Evolutionary conservation across 345 rosid species (phyloP).

Genomic region (Populus simonii): DNA sequence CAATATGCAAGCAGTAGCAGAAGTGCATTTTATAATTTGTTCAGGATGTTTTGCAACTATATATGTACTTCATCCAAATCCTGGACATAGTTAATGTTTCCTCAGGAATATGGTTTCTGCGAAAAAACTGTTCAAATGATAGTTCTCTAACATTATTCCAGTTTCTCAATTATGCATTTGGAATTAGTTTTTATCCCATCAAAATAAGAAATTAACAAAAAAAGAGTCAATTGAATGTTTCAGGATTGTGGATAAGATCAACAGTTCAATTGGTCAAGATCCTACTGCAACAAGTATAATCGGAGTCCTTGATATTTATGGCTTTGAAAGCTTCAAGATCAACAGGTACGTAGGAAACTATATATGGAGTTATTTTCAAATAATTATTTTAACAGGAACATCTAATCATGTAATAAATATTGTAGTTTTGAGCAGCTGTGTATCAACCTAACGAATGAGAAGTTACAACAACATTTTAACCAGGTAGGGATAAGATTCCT

Average conservation of each 20-base stretch:
- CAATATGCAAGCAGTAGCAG: not conserved
- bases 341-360: slow-evolving; percentile 44
- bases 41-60: not conserved
- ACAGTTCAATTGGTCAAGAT: slow-evolving; percentile 71
- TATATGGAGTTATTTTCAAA: slow-evolving; percentile 1
- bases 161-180: not conserved
- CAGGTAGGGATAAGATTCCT: slow-evolving; percentile 42
- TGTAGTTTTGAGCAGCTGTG: slow-evolving; percentile 77
- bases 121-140: not conserved
- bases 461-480: slow-evolving; percentile 76
- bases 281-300: slow-evolving; percentile 57
- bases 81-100: not conserved
- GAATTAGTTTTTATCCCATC: not conserved
- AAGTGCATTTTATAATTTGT: not conserved
- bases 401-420: slow-evolving; percentile 10
- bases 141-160: not conserved
- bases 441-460: slow-evolving; percentile 75
- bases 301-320: slow-evolving; percentile 79
- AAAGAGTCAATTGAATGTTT: slow-evolving; percentile 12
- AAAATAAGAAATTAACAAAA: slow-evolving; percentile 3
- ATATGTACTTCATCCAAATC: not conserved
- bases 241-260: slow-evolving; percentile 78
- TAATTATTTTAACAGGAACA: slow-evolving; percentile 1
- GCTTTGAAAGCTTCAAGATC: slow-evolving; percentile 72
- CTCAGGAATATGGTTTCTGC: not conserved